phyloP scores from a whole-genome alignment of 2,329 filamentous ascomycete genomes.

The Cryphonectria parasitica region DNA sequence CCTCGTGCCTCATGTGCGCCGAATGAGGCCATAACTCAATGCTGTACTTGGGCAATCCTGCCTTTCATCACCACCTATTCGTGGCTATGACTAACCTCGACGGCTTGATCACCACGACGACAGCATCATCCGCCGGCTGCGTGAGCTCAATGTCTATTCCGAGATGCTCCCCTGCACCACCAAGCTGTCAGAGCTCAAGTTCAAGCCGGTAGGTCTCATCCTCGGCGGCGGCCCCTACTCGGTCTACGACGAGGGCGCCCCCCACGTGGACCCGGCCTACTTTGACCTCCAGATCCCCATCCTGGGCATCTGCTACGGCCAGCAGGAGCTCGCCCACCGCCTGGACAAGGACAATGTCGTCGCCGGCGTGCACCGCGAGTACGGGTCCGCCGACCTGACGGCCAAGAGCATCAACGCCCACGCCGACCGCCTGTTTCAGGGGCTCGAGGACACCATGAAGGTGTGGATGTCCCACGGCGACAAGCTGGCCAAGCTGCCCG shows the following conservation, averaged over 20 bases:
- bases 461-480: conserved; percentile 81
- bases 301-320: conserved; percentile 37
- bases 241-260: conserved; percentile 79
- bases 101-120: not conserved
- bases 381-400: conserved; percentile 51
- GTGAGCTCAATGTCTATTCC: conserved; percentile 79
- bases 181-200: conserved; percentile 75
- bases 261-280: conserved; percentile 76
- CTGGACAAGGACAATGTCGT: conserved; percentile 26
- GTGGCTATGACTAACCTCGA: not conserved
- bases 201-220: conserved; percentile 83
- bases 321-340: conserved; percentile 29
- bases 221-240: conserved; percentile 59
- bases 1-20: not conserved
- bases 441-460: conserved; percentile 70
- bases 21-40: not conserved
- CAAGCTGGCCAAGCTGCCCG: conserved; percentile 76
- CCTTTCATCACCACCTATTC: not conserved
- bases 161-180: conserved; percentile 89
- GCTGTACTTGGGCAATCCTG: not conserved
- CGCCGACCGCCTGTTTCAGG: conserved; percentile 79
- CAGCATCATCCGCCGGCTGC: conserved; percentile 70
- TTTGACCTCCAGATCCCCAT: conserved; percentile 74
- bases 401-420: conserved; percentile 58
- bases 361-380: conserved; percentile 26